Evolutionary conservation across 306 rosid species (phyloP).

Genomic region (Cucumis hystrix): DNA sequence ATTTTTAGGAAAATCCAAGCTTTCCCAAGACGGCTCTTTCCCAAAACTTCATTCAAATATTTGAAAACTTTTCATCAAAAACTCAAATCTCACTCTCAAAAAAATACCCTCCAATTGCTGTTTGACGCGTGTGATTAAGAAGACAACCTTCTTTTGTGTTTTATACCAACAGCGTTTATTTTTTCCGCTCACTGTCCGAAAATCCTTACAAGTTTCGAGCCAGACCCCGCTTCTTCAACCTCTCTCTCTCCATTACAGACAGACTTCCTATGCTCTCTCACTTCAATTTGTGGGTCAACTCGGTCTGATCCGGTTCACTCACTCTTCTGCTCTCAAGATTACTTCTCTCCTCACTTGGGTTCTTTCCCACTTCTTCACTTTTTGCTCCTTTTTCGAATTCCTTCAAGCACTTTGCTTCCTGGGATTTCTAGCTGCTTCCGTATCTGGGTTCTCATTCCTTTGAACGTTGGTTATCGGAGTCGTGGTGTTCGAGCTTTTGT

Average conservation of each 20-base stretch:
- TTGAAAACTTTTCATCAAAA: not conserved
- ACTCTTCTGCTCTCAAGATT: not conserved
- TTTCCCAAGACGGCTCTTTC: not conserved
- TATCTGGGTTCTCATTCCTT: not conserved
- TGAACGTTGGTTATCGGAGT: not conserved
- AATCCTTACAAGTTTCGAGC: slow-evolving; percentile 1
- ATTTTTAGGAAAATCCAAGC: not conserved
- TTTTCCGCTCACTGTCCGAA: slow-evolving; percentile 1
- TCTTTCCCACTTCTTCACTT: not conserved
- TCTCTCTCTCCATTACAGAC: not conserved
- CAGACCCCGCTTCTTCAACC: slow-evolving; percentile 3
- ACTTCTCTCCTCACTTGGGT: not conserved
- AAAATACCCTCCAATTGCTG: not conserved
- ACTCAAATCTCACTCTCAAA: not conserved
- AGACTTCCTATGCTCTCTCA: not conserved
- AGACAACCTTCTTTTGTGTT: not conserved
- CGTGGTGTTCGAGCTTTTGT: not conserved
- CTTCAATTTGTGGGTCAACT: slow-evolving; percentile 10
- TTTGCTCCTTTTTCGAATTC: not conserved
- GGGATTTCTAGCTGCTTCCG: not conserved
- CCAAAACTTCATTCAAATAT: not conserved
- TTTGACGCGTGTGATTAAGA: not conserved
- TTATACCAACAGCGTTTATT: not conserved
- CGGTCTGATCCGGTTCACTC: slow-evolving; percentile 4
- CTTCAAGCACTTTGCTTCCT: not conserved